These are phyloP conservation scores for Mycena metata DNA, from an alignment of 768 basidiomycete species.

Conservation along the genomic window DNA sequence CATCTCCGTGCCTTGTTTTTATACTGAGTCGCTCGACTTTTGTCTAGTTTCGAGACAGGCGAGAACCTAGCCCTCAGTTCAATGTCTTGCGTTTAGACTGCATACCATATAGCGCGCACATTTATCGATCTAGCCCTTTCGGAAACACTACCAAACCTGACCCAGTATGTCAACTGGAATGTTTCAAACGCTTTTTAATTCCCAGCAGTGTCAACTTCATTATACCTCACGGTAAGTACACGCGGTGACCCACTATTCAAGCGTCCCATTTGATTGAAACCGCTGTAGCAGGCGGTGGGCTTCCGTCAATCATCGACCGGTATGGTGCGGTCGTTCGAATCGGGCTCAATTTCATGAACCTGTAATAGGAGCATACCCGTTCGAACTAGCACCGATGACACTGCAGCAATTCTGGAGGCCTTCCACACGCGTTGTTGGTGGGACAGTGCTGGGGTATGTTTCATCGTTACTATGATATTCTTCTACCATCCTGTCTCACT, in stretches of 20 bases:
- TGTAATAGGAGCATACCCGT: neutral
- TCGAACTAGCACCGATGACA: neutral
- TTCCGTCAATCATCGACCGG: constrained; percentile 29
- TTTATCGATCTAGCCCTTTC: constrained; percentile 29
- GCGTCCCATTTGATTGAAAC: neutral
- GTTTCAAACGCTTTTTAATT: neutral
- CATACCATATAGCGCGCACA: constrained; percentile 18
- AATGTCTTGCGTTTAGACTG: neutral
- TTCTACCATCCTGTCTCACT: neutral
- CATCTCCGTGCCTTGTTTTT: neutral
- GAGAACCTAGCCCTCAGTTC: neutral
- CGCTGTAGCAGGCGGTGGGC: constrained; percentile 19
- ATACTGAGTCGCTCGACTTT: neutral
- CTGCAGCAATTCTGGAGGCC: constrained; percentile 6
- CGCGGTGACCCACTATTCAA: neutral
- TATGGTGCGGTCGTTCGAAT: neutral
- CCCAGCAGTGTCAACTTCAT: neutral
- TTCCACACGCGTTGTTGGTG: constrained; percentile 25
- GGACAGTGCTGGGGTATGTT: constrained; percentile 29
- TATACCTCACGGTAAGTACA: constrained; percentile 5
- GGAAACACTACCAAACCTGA: constrained; percentile 17
- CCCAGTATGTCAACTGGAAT: constrained; percentile 15
- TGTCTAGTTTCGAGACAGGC: constrained; percentile 28
- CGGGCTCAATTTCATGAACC: neutral
- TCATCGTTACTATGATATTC: neutral